Base-by-base conservation (phyloP, 2,329 filamentous ascomycete species). In the Cladosporium sp. region DNA sequence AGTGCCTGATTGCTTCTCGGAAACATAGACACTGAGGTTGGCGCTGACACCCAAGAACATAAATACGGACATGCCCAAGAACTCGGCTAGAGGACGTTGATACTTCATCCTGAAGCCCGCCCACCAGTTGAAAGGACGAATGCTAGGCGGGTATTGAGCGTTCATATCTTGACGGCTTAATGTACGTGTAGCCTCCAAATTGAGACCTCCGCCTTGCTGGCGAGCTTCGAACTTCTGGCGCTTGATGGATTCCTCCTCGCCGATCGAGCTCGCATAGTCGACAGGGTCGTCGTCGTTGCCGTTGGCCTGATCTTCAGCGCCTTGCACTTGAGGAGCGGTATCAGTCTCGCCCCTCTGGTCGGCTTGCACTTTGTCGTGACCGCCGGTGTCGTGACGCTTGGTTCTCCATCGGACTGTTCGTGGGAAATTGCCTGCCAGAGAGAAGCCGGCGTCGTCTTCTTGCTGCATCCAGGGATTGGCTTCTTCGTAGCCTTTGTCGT, bases 41-140 rank as follows among this genome's bases (percentile, higher is more conserved):
- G 24, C 62, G 71, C 68, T 64, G 65, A 68, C 4, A 71, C 72
- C 69, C n/a, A 69, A 65, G 58, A 70, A 68, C 44, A 74, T 65
- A 65, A 71, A 65, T 47, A 71, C 65, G 1, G 70, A 82, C 76
- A 80, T 82, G 77, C 80, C 83, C 28, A 83, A 80, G 81, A 82
- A 84, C 28, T 91, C 89, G 1, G 87, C 87, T 67, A 91, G 86
- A 1, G 84, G 84, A 66, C 90, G 87, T 68, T 84, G 83, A 52
- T 85, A 79, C 41, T 78, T 72, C 18, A 80, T 76, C 32, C 88
- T 82, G 52, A 87, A 74, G 52, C 78, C 79, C 54, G 79, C 83
- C 88, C 88, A 90, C n/a, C 12, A 80, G 68, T 69, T 80, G 67
- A 71, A 72, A 0, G 70, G 67, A 2, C 62, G 60, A 26, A 38